phyloP scores from a whole-genome alignment of 176 grass and related monocot genomes.

The Phoenix roebelenii region DNA sequence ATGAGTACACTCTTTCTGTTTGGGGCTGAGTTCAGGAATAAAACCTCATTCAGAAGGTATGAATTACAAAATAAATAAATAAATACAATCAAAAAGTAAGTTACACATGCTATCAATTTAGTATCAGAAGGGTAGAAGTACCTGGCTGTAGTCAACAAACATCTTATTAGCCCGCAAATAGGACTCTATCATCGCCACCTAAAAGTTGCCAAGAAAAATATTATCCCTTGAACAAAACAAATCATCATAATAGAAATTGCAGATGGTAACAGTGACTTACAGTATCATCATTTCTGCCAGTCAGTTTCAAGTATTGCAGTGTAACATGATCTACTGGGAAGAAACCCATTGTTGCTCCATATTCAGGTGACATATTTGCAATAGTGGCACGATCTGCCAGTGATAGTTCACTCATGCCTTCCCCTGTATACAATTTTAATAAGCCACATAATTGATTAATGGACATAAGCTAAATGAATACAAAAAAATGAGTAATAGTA shows the following conservation, averaged over 20 bases:
- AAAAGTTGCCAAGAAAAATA: slow-evolving; percentile 14
- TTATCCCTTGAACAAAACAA: slow-evolving; percentile 7
- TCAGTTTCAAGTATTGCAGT: slow-evolving; percentile 85
- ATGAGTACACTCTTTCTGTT: slow-evolving; percentile 84
- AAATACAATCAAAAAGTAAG: too few relatives aligned
- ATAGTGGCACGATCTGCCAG: slow-evolving; percentile 95
- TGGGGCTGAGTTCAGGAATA: slow-evolving; percentile 43
- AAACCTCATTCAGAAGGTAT: slow-evolving; percentile 20
- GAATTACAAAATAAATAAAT: neutral
- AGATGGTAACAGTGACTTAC: slow-evolving; percentile 27
- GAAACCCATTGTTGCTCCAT: slow-evolving; percentile 99
- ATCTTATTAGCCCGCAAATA: slow-evolving; percentile 91
- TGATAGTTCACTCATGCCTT: slow-evolving; percentile 80
- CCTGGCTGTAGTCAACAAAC: slow-evolving; percentile 84
- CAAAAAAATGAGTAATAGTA: too few relatives aligned
- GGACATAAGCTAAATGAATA: too few relatives aligned
- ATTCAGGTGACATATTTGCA: slow-evolving; percentile 97
- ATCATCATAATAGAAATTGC: slow-evolving; percentile 15
- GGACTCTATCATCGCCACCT: slow-evolving; percentile 93
- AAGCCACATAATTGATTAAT: too few relatives aligned
- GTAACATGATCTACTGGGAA: slow-evolving; percentile 84
- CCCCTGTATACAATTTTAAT: slow-evolving; percentile 23
- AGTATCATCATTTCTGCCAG: slow-evolving; percentile 86
- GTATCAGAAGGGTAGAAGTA: slow-evolving; percentile 17
- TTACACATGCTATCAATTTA: neutral